Percentiles rank a stretch among this genome's conserved stretches.
phyloP scores from a whole-genome alignment of 345 rosid species.

The Conringia planisiliqua region DNA sequence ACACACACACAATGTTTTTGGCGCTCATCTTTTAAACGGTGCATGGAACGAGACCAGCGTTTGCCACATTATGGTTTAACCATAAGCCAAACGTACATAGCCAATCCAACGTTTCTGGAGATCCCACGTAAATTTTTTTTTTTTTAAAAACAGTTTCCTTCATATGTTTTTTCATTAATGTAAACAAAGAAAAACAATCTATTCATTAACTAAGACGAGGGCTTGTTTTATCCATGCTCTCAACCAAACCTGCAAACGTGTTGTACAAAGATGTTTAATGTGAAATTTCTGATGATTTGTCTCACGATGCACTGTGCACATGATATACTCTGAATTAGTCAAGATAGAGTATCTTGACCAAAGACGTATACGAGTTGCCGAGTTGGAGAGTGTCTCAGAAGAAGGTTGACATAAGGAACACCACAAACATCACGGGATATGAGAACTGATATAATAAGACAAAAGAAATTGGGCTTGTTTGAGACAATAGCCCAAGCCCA shows the following conservation, averaged over 20 bases:
- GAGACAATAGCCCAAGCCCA: constrained; percentile 6
- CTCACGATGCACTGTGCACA: background rate
- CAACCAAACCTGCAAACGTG: background rate
- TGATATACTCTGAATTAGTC: background rate
- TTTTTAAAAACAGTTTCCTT: too few species aligned
- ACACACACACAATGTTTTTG: too few species aligned
- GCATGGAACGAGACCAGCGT: too few species aligned
- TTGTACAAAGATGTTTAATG: background rate
- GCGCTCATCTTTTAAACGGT: too few species aligned
- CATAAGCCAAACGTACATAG: too few species aligned
- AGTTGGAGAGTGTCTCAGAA: background rate
- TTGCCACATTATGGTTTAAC: too few species aligned
- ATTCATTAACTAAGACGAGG: too few species aligned
- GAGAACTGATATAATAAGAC: background rate
- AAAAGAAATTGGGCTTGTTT: background rate
- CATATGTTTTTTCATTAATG: too few species aligned
- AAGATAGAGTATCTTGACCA: background rate
- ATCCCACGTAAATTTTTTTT: too few species aligned
- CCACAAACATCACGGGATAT: background rate
- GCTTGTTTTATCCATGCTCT: too few species aligned
- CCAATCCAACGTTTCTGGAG: too few species aligned
- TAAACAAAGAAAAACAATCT: too few species aligned
- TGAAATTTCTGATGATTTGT: background rate
- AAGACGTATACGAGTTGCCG: background rate
- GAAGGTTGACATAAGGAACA: background rate